These are phyloP conservation scores for Themeda triandra DNA, from an alignment of 176 grass and related monocot genomes.

Conservation along the genomic window DNA sequence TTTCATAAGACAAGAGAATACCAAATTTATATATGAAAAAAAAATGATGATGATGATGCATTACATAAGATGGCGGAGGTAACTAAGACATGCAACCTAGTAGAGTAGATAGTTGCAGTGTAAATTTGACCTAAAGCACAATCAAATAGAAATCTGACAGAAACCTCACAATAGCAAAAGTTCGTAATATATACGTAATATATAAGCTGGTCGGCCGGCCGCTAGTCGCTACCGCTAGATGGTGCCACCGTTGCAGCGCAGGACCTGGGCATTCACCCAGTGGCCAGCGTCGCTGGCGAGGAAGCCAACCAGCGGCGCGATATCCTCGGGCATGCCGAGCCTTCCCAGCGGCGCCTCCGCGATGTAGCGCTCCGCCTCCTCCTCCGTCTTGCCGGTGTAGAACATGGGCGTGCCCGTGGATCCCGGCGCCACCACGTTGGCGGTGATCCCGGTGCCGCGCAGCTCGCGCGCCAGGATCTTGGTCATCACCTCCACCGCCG, in stretches of 20 bases:
- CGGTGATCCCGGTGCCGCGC: neutral
- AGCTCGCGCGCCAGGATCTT: neutral
- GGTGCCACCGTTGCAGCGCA: constrained; percentile 53
- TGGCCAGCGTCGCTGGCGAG: constrained; percentile 46
- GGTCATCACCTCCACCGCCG: constrained; percentile 12
- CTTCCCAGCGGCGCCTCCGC: constrained; percentile 50
- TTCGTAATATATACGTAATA: no score
- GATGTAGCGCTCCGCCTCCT: constrained; percentile 21
- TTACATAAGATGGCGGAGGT: no score
- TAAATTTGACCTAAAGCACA: no score
- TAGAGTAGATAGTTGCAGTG: no score
- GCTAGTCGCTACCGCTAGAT: neutral
- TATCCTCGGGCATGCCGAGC: constrained; percentile 37
- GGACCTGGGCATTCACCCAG: constrained; percentile 55
- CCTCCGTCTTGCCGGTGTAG: constrained; percentile 53
- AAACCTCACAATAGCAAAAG: no score
- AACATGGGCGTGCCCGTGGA: constrained; percentile 61
- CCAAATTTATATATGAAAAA: no score
- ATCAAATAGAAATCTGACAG: no score
- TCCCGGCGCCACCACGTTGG: constrained; percentile 17
- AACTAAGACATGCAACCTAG: no score
- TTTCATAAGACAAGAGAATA: no score
- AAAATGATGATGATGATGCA: no score
- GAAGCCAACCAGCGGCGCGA: constrained; percentile 53
- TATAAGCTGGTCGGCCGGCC: no score